Evolutionary conservation across 1,139 yeast species (phyloP).

Genomic region (Debaryomyces sp.): DNA sequence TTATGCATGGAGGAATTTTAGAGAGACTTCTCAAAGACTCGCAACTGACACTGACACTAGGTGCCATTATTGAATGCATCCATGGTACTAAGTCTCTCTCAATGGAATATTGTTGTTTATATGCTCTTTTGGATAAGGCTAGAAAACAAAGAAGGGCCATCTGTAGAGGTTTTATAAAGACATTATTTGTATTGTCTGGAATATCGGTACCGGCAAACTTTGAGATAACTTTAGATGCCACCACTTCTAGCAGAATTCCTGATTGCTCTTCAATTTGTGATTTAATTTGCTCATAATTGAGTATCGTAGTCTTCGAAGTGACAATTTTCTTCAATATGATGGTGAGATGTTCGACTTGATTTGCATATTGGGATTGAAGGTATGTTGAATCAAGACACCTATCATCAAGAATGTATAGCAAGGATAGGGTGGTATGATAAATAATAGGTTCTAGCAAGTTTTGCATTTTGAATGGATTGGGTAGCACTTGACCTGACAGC

Average conservation of each 20-base stretch:
- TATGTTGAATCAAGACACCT: background rate
- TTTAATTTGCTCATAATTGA: background rate
- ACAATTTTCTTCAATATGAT: constrained; percentile 3
- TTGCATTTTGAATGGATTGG: constrained; percentile 7
- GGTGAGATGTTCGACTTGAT: constrained; percentile 5
- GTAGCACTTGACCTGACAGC: constrained; percentile 6
- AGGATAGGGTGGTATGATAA: constrained; percentile 9
- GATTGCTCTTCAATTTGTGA: constrained; percentile 1
- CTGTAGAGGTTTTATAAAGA: background rate
- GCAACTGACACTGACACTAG: constrained; percentile 33
- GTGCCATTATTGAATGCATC: constrained; percentile 31
- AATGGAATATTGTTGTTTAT: constrained; percentile 8
- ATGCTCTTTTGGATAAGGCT: constrained; percentile 8
- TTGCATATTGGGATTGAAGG: constrained; percentile 1
- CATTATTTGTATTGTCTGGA: background rate
- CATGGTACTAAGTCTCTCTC: constrained; percentile 25
- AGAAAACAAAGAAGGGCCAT: constrained; percentile 8
- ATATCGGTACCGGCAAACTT: background rate
- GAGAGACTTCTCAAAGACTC: constrained; percentile 24
- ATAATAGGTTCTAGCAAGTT: constrained; percentile 11
- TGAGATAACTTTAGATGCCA: background rate
- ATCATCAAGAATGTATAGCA: constrained; percentile 4
- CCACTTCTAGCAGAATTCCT: background rate
- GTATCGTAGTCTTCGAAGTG: background rate
- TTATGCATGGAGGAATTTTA: constrained; percentile 40